These are phyloP conservation scores for Polychaeton citri DNA, from an alignment of 2,329 filamentous ascomycete species.

Conservation along the genomic window DNA sequence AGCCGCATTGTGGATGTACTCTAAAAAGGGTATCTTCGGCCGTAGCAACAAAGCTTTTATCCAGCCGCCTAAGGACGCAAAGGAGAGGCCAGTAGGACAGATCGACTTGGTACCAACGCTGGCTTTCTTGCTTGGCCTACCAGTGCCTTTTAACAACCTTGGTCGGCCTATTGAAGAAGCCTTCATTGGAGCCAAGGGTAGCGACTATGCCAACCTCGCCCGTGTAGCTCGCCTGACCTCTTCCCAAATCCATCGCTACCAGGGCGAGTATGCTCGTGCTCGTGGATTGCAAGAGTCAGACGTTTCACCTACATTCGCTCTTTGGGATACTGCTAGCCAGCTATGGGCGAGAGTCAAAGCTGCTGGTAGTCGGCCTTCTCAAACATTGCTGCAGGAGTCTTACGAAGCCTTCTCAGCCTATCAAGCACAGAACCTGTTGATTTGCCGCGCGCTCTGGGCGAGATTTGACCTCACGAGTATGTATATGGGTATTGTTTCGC, in stretches of 20 bases:
- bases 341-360: constrained; percentile 36
- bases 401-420: constrained; percentile 55
- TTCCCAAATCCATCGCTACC: constrained; percentile 81
- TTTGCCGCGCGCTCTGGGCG: constrained; percentile 81
- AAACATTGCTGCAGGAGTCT: constrained; percentile 24
- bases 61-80: constrained; percentile 55
- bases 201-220: constrained; percentile 64
- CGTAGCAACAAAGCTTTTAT: constrained; percentile 49
- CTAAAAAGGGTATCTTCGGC: constrained; percentile 73
- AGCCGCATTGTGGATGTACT: constrained; percentile 97
- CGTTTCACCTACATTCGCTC: constrained; percentile 35
- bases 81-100: constrained; percentile 61
- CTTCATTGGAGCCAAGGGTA: constrained; percentile 57
- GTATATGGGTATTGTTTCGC: constrained; percentile 61
- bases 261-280: constrained; percentile 64
- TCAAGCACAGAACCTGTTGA: constrained; percentile 60
- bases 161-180: constrained; percentile 89
- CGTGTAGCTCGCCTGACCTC: constrained; percentile 63
- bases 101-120: constrained; percentile 94
- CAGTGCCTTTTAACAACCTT: constrained; percentile 92
- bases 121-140: constrained; percentile 73
- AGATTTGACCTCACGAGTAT: constrained; percentile 82
- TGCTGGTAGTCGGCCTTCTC: constrained; percentile 6
- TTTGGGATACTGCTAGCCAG: constrained; percentile 49
- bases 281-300: constrained; percentile 52